Conservation (phyloP, 257 asterid species). For the Anisodus acutangulus region DNA sequence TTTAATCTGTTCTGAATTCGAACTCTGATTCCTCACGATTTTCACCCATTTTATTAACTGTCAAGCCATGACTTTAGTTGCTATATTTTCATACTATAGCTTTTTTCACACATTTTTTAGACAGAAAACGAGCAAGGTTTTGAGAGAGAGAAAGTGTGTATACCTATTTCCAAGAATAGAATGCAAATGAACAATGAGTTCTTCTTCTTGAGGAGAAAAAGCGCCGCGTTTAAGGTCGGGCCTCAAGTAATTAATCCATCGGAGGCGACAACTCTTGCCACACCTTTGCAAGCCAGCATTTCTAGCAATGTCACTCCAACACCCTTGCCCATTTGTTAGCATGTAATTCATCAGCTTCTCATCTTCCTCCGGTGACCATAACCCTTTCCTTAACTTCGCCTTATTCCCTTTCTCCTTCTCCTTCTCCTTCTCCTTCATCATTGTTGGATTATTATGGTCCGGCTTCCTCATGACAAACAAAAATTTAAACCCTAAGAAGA, state of each 20-base stretch:
- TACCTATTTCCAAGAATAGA: slow-evolving; percentile 93
- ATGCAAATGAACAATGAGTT: slow-evolving; percentile 75
- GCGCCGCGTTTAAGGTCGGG: slow-evolving; percentile 93
- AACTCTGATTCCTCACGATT: not conserved
- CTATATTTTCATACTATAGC: no score
- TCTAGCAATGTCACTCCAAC: slow-evolving; percentile 90
- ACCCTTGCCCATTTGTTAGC: slow-evolving; percentile 78
- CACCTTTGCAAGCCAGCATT: slow-evolving; percentile 79
- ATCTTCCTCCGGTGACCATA: slow-evolving; percentile 93
- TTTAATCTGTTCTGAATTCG: not conserved
- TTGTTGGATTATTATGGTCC: slow-evolving; percentile 17
- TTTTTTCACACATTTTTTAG: no score
- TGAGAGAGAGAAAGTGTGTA: not conserved
- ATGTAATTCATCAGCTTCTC: slow-evolving; percentile 80
- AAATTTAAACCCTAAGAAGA: not conserved
- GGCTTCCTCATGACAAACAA: slow-evolving; percentile 54
- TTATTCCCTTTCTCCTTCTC: slow-evolving; percentile 34
- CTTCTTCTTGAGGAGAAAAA: slow-evolving; percentile 76
- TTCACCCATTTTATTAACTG: not conserved
- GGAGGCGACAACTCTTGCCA: slow-evolving; percentile 81
- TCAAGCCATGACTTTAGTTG: no score
- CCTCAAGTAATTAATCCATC: slow-evolving; percentile 84
- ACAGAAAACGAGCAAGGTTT: not conserved
- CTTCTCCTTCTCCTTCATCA: slow-evolving; percentile 35
- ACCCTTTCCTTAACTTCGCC: slow-evolving; percentile 67